phyloP scores from a whole-genome alignment of 2,329 filamentous ascomycete genomes.

The Aspergillus bombycis region DNA sequence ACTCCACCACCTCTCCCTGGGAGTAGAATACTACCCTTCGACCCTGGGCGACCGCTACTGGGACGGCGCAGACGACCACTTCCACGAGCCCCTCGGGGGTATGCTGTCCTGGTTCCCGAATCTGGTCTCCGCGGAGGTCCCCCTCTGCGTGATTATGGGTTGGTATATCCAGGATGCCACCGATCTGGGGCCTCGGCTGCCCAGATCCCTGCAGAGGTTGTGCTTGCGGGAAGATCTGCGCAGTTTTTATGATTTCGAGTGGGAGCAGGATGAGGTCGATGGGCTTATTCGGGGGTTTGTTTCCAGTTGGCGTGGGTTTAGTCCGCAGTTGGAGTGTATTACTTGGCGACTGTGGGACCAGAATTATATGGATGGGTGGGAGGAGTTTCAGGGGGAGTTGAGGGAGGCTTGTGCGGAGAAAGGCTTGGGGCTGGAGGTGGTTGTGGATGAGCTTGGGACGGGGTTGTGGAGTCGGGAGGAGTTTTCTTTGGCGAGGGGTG shows the following conservation, averaged over 20 bases:
- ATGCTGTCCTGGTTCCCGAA: background rate
- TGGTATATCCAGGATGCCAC: background rate
- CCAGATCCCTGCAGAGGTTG: background rate
- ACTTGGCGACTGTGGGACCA: background rate
- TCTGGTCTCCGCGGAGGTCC: background rate
- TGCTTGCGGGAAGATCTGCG: background rate
- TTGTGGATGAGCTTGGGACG: conserved; percentile 7
- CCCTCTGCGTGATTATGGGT: background rate
- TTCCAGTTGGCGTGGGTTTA: background rate
- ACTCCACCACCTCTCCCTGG: background rate
- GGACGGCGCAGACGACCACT: background rate
- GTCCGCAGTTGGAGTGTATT: background rate
- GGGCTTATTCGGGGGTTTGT: background rate
- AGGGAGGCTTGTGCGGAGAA: background rate
- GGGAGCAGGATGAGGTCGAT: background rate
- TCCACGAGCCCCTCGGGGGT: background rate
- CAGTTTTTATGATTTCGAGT: conserved; percentile 1
- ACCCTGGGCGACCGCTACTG: background rate
- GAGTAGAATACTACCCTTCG: background rate
- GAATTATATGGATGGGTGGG: background rate
- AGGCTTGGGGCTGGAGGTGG: background rate
- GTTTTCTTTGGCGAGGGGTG: background rate
- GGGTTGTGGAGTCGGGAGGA: conserved; percentile 2
- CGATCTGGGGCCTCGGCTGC: background rate
- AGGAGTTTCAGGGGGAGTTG: background rate